Conservation (phyloP, 2,329 filamentous ascomycete species). For the Lasiodiplodia sp. region DNA sequence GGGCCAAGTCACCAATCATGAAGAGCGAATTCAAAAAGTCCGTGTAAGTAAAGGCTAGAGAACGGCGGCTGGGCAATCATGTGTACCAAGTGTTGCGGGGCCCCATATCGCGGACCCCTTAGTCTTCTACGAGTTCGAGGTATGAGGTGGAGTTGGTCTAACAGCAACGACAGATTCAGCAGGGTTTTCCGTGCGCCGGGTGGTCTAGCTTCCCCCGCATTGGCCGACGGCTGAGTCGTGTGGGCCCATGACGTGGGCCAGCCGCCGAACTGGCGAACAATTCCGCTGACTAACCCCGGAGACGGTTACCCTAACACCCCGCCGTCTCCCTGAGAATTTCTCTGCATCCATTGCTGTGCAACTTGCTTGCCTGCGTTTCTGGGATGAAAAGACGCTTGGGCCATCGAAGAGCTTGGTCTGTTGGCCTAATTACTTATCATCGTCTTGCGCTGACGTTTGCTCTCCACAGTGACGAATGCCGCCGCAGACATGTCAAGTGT, state of each 20-base stretch:
- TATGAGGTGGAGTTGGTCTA: no score
- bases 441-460: not conserved
- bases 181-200: constrained; percentile 11
- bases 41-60: no score
- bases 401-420: constrained; percentile 12
- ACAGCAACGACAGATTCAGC: not conserved
- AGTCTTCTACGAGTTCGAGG: no score
- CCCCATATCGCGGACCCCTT: no score
- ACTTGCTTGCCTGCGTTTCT: not conserved
- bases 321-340: not conserved
- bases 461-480: not conserved
- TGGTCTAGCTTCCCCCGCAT: not conserved
- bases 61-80: no score
- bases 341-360: not conserved
- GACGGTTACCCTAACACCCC: constrained; percentile 6
- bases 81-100: no score
- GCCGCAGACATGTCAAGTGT: constrained; percentile 15
- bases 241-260: not conserved
- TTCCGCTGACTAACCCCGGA: constrained; percentile 18
- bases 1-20: no score
- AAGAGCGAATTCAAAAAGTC: no score
- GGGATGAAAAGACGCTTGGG: constrained; percentile 11
- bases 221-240: not conserved
- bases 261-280: not conserved
- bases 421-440: not conserved